Percentiles rank a stretch among this genome's conserved stretches.
Conservation (phyloP, 192 early-diverging fungal genomes). For the Rhizophagus clarus region DNA sequence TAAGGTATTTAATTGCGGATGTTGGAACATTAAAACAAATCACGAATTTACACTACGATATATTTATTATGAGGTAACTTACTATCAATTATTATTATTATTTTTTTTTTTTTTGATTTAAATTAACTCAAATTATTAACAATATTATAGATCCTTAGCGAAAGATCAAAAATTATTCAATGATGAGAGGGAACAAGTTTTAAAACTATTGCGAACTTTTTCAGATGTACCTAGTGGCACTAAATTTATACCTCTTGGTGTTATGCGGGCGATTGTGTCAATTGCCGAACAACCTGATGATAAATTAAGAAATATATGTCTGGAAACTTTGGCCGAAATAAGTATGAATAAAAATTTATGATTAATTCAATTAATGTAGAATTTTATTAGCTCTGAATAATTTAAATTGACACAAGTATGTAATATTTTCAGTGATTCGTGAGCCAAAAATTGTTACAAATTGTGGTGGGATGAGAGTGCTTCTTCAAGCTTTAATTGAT, state of each 20-base stretch:
- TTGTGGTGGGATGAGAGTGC: conserved; percentile 67
- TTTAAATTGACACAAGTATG: background rate
- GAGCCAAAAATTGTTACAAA: conserved; percentile 61
- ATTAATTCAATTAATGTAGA: background rate
- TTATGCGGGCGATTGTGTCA: conserved; percentile 74
- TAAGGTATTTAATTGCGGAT: conserved; percentile 30
- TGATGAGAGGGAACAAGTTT: conserved; percentile 75
- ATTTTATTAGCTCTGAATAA: background rate
- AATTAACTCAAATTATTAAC: background rate
- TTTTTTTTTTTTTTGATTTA: background rate
- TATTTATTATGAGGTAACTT: conserved; percentile 72
- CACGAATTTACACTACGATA: conserved; percentile 44
- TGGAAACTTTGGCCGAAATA: conserved; percentile 81
- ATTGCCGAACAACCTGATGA: conserved; percentile 81
- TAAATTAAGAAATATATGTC: conserved; percentile 67
- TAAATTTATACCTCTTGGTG: conserved; percentile 56
- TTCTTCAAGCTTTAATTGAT: conserved; percentile 70
- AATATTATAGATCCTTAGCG: conserved; percentile 43
- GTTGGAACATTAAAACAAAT: conserved; percentile 14
- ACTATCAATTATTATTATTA: background rate
- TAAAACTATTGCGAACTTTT: conserved; percentile 72
- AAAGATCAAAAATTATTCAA: conserved; percentile 66
- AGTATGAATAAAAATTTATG: conserved; percentile 31
- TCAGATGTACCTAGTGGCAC: conserved; percentile 67
- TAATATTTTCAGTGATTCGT: conserved; percentile 50